Conservation (phyloP, 257 asterid genomes). For the Capsicum chinense region DNA sequence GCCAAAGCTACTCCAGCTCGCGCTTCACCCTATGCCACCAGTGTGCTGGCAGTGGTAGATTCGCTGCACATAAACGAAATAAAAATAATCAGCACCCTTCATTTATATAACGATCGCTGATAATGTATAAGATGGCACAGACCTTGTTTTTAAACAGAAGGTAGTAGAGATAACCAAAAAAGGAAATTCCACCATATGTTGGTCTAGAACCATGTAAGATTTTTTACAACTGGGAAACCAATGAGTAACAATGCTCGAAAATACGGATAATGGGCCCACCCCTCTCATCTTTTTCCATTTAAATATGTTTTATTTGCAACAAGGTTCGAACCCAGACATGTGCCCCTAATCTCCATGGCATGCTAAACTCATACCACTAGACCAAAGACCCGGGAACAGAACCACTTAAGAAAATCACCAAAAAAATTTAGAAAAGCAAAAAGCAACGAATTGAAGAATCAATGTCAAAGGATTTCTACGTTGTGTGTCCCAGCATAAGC, state of each 20-base stretch:
- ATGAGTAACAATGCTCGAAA: neutral
- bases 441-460: neutral
- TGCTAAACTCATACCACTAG: neutral
- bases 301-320: neutral
- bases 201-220: neutral
- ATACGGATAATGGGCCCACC: neutral
- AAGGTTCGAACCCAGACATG: neutral
- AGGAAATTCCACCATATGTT: neutral
- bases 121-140: neutral
- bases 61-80: slow-evolving; percentile 53
- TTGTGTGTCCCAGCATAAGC: neutral
- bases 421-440: neutral
- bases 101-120: neutral
- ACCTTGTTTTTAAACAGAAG: neutral
- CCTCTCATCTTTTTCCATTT: neutral
- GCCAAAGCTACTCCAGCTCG: slow-evolving; percentile 14
- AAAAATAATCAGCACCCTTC: neutral
- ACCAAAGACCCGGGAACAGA: neutral
- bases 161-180: neutral
- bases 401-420: neutral
- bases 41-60: slow-evolving; percentile 89
- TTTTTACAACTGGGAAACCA: neutral
- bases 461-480: neutral
- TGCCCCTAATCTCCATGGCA: too few species aligned
- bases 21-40: slow-evolving; percentile 53